Evolutionary conservation across 1,284 basidiomycete species (phyloP).

Genomic region (Pterulicium gracile): DNA sequence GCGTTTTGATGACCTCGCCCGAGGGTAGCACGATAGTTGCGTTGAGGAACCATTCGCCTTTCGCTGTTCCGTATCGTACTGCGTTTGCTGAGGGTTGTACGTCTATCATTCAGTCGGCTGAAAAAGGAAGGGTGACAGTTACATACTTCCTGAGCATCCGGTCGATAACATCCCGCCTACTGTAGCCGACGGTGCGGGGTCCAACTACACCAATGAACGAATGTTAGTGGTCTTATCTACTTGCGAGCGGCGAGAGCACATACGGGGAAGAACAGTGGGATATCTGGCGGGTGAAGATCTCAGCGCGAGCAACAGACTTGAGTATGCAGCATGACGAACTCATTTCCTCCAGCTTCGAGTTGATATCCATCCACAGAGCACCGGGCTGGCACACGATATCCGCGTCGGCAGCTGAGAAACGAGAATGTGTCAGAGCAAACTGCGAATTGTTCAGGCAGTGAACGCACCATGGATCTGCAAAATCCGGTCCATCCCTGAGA

Average conservation of each 20-base stretch:
- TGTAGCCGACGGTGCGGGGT: slow-evolving; percentile 72
- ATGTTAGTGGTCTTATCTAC: neutral
- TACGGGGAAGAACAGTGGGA: slow-evolving; percentile 85
- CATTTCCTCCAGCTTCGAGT: slow-evolving; percentile 49
- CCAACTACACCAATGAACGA: slow-evolving; percentile 37
- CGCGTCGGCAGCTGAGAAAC: slow-evolving; percentile 54
- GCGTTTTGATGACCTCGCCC: slow-evolving; percentile 91
- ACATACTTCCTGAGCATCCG: slow-evolving; percentile 68
- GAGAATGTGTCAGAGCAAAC: slow-evolving; percentile 6
- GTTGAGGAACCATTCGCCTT: slow-evolving; percentile 79
- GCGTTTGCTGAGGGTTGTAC: slow-evolving; percentile 59
- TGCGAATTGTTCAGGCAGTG: neutral
- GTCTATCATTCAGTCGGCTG: slow-evolving; percentile 2
- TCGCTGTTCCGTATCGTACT: slow-evolving; percentile 81
- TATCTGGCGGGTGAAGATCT: slow-evolving; percentile 24
- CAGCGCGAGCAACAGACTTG: slow-evolving; percentile 1
- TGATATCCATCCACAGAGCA: slow-evolving; percentile 79
- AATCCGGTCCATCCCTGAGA: slow-evolving; percentile 80
- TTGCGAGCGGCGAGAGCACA: neutral
- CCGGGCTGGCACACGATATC: slow-evolving; percentile 83
- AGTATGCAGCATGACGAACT: slow-evolving; percentile 1
- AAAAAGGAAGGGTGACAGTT: slow-evolving; percentile 5
- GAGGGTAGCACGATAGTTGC: slow-evolving; percentile 81
- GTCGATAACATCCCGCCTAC: slow-evolving; percentile 91
- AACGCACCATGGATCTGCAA: slow-evolving; percentile 58